Base-by-base conservation (phyloP, 2,329 filamentous ascomycete genomes). In the Aspergillus viridinutans region DNA sequence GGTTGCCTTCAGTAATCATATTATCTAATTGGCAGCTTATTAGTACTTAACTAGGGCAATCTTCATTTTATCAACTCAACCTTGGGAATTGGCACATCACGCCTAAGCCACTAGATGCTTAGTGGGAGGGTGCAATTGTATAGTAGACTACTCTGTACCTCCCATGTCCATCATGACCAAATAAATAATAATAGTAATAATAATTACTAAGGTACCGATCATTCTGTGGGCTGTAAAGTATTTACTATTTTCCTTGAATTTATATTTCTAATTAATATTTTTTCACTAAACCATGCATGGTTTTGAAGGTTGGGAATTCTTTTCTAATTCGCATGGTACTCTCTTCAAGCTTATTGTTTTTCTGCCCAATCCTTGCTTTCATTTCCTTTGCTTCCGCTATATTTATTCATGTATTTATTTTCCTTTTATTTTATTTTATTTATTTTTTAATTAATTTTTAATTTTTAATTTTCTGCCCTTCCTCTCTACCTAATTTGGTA, bases 351-450 rank as follows among this genome's bases (percentile, higher is more conserved):
- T 38, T 38, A 38, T 38, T 53, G 32, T 56, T 43, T 51, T 48
- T 4, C 52, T 25, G 49, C 29, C 32, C 32, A 38, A 38, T 60
- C 47, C 59, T 43, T 56, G 25, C 49, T 49, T 53, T 49, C 43
- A 26, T 55, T 53, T 57, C 59, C 4, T 38, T 38, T 38, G 5
- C 4, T 35, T 7, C 32, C 32, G 32, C 12, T 32, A 4, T 32
- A 14, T 32, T 32, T 12, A 32, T 32, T 14, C 8, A 8, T 9
- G 28, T 35, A 14, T 20, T 42, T 55, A 50, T n/a, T n/a, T n/a
- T n/a, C n/a, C n/a, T n/a, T n/a, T n/a, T n/a, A n/a, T n/a, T 50
- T 38, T 42, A 20, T 29, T 45, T 43, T 52, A 38, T 40, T 56
- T 32, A 32, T 35, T 54, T 21, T 38, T 53, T 51, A n/a, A 20